Base-by-base conservation (phyloP, 2,329 filamentous ascomycete species). In the Dothidotthia symphoricarpi region DNA sequence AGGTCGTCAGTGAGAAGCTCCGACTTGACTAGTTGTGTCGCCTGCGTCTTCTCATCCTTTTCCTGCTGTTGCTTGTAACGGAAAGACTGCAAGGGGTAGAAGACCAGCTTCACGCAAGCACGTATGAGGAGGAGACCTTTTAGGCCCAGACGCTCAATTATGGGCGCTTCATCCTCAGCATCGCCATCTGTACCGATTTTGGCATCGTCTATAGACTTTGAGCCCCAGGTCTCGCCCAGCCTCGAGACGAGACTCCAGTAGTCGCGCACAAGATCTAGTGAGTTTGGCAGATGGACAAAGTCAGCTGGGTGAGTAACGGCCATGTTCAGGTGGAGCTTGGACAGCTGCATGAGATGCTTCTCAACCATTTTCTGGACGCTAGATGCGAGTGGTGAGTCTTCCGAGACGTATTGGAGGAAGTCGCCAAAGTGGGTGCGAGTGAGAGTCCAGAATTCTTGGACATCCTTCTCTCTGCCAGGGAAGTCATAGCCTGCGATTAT, bases 241-340 rank as follows among this genome's bases (percentile, higher is more conserved):
- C 82, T 81, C 28, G 82, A 77, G 16, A 93, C 81, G 5, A 96
- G 72, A 19, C 79, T 78, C 91, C 93, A 97, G 66, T 97, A 97
- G 12, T 85, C 83, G 50, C 80, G 81, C 2, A 87, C 82, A 16
- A 97, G 78, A 12, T 82, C 75, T 12, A 95, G 71, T 2, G 88
- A 89, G 55, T 87, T 83, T 2, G 89, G 88, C 6, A 98, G 76
- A 10, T 88, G 74, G 1, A 84, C 82, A 65, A 96, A 97, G 37
- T 88, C 86, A 3, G 86, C 83, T 1, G 90, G 82, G 62, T 95
- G 89, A 4, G 75, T 71, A 33, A 81, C 80, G 1, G 88, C 82
- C 83, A 97, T 91, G 39, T 88, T 83, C 26, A 94, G 76, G 62
- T 97, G 93, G 3, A 98, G 73, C 67, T 97, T 98, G 3, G 90